phyloP scores from a whole-genome alignment of 2,329 filamentous ascomycete species.

The Coniella lustricola region DNA sequence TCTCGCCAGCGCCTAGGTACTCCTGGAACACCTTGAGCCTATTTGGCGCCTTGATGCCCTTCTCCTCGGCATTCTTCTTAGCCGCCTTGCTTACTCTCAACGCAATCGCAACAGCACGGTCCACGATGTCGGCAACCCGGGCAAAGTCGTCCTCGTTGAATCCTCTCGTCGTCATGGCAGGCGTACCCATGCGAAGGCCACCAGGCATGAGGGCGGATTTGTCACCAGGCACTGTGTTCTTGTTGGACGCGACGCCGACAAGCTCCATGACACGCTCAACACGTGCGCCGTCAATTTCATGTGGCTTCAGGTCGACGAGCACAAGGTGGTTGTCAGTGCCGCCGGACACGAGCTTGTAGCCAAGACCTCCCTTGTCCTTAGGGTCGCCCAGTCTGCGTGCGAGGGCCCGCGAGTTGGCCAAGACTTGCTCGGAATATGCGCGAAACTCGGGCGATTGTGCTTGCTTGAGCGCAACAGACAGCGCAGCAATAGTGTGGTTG shows the following conservation, averaged over 20 bases:
- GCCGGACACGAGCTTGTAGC: slow-evolving; percentile 84
- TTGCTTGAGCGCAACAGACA: slow-evolving; percentile 92
- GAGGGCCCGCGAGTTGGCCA: slow-evolving; percentile 85
- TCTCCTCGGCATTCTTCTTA: slow-evolving; percentile 60
- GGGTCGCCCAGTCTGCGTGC: slow-evolving; percentile 58
- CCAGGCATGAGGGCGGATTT: slow-evolving; percentile 88
- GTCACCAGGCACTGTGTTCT: slow-evolving; percentile 97
- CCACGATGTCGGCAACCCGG: slow-evolving; percentile 77
- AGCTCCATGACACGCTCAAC: slow-evolving; percentile 88
- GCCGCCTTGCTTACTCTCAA: slow-evolving; percentile 68
- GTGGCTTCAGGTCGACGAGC: slow-evolving; percentile 82
- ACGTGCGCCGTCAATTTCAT: slow-evolving; percentile 78
- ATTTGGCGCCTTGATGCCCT: slow-evolving; percentile 57
- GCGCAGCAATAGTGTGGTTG: slow-evolving; percentile 97
- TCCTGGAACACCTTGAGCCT: slow-evolving; percentile 62
- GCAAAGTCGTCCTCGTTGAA: slow-evolving; percentile 84
- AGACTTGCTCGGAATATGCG: slow-evolving; percentile 82
- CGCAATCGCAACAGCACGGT: slow-evolving; percentile 73
- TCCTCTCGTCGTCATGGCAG: slow-evolving; percentile 96
- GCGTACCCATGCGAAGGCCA: slow-evolving; percentile 87
- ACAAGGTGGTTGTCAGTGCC: slow-evolving; percentile 98
- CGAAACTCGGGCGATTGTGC: slow-evolving; percentile 84
- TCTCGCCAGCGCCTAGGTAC: slow-evolving; percentile 60
- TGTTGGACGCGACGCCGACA: slow-evolving; percentile 95
- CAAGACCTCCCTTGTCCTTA: slow-evolving; percentile 70